Percentiles rank a stretch among this genome's conserved stretches.
phyloP scores from a whole-genome alignment of 805 yeast species.

The Teunomyces stri region DNA sequence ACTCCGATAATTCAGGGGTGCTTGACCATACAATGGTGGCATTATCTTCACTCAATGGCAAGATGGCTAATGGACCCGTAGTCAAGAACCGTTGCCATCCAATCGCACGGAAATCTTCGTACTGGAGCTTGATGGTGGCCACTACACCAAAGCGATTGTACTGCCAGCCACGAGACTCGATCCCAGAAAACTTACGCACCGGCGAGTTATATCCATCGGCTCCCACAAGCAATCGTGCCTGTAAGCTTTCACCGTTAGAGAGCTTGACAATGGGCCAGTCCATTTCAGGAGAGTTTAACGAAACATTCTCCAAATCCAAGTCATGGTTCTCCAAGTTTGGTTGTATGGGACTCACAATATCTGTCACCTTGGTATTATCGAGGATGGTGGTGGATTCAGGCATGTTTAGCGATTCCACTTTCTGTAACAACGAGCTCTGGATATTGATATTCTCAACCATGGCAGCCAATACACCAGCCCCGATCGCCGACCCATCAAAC shows the following conservation, averaged over 20 bases:
- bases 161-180: slow-evolving; percentile 89
- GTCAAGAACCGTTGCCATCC: slow-evolving; percentile 94
- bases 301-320: slow-evolving; percentile 17
- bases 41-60: slow-evolving; percentile 82
- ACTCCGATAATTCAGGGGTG: slow-evolving; percentile 67
- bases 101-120: slow-evolving; percentile 64
- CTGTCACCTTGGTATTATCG: slow-evolving; percentile 67
- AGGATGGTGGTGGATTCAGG: slow-evolving; percentile 37
- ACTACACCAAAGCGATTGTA: slow-evolving; percentile 91
- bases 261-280: slow-evolving; percentile 79
- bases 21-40: slow-evolving; percentile 96
- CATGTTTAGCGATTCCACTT: slow-evolving; percentile 34
- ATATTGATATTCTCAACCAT: slow-evolving; percentile 89
- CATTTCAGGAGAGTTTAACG: slow-evolving; percentile 22
- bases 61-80: slow-evolving; percentile 88
- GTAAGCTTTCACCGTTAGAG: slow-evolving; percentile 59
- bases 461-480: slow-evolving; percentile 48
- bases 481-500: slow-evolving; percentile 59
- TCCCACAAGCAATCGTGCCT: slow-evolving; percentile 80
- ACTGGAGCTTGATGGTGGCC: slow-evolving; percentile 75
- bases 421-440: slow-evolving; percentile 66
- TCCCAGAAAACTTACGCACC: slow-evolving; percentile 75
- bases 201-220: slow-evolving; percentile 97
- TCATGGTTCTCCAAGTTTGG: slow-evolving; percentile 12
- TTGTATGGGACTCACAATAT: slow-evolving; percentile 34